Percentiles rank a stretch among this genome's conserved stretches.
Evolutionary conservation across 768 basidiomycete genomes (phyloP).

Genomic region (Xerocomellus chrysenteron): DNA sequence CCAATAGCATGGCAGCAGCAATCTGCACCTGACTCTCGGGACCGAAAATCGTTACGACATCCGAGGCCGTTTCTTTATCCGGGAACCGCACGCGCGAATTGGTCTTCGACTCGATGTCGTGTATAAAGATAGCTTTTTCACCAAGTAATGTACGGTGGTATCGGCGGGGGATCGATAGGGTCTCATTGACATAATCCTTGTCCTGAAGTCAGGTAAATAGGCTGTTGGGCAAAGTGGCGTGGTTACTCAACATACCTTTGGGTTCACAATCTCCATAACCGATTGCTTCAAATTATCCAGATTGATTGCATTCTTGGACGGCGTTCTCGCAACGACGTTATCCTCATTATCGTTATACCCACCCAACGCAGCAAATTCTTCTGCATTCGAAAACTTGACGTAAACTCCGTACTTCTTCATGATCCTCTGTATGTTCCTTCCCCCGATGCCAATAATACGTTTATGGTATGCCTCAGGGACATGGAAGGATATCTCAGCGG

Average conservation of each 20-base stretch:
- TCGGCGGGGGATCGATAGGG: constrained; percentile 87
- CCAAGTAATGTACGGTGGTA: constrained; percentile 95
- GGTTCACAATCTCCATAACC: constrained; percentile 96
- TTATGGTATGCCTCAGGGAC: constrained; percentile 98
- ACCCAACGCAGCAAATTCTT: constrained; percentile 92
- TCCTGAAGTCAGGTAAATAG: constrained; percentile 51
- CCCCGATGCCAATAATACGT: constrained; percentile 97
- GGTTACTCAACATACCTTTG: constrained; percentile 61
- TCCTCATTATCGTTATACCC: constrained; percentile 98
- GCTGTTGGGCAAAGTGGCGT: background rate
- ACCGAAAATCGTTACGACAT: constrained; percentile 93
- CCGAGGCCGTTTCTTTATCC: constrained; percentile 91
- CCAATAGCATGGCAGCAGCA: constrained; percentile 92
- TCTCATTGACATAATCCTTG: constrained; percentile 95
- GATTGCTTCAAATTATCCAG: constrained; percentile 93
- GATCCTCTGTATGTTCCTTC: constrained; percentile 96
- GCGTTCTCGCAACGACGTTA: constrained; percentile 97
- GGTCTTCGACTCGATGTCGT: constrained; percentile 95
- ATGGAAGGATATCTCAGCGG: constrained; percentile 97
- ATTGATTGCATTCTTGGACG: constrained; percentile 95
- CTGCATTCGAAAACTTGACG: constrained; percentile 98
- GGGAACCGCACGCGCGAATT: constrained; percentile 92
- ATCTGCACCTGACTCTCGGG: constrained; percentile 97
- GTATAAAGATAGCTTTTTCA: constrained; percentile 96
- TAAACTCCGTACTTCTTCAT: constrained; percentile 99